Base-by-base conservation (phyloP, 2,329 filamentous ascomycete species). In the Chaetomiaceae sp. region DNA sequence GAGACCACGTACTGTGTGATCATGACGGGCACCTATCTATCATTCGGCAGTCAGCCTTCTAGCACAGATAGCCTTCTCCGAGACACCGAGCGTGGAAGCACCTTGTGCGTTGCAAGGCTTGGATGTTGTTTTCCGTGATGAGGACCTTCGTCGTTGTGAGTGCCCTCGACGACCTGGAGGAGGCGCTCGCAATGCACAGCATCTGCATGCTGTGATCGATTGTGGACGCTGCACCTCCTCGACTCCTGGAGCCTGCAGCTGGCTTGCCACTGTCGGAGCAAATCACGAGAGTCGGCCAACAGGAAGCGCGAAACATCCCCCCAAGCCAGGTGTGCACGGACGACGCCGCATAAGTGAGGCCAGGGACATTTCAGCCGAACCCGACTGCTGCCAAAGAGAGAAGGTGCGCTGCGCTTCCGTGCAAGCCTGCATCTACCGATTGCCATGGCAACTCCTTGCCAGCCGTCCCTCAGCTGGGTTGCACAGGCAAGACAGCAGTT, bases 171-270 rank as follows among this genome's bases (percentile, higher is more conserved):
- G n/a, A 24, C 22, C 22, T 24, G 22, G 6, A 24, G 5, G 6
- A 6, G 22, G 22, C 22, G 22, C 22, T 48, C 15, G 49, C 45
- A 40, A 49, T 51, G 50, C 51, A 47, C 38, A 32, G 42, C 43
- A 30, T 49, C 45, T 51, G 49, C 38, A 24, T 24, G 22, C 9
- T 9, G 5, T 24, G 9, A 9, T 24, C 22, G 32, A 20, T 38
- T 51, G 26, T 61, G 53, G 55, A 47, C 51, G 55, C 49, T 58
- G 59, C 59, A 60, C 51, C 48, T 48, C 48, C 48, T 40, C 48
- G 47, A 48, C 22, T 9, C 6, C 22, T 24, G 22, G 6, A 24
- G 45, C 48, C 49, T 52, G 53, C 51, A 53, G 52, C 38, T 33
- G 42, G 30, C 40, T 45, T 50, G 48, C 42, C 49, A 41, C 45